Conservation (phyloP, 2,329 filamentous ascomycete species). For the Arthrobotrys iridis region DNA sequence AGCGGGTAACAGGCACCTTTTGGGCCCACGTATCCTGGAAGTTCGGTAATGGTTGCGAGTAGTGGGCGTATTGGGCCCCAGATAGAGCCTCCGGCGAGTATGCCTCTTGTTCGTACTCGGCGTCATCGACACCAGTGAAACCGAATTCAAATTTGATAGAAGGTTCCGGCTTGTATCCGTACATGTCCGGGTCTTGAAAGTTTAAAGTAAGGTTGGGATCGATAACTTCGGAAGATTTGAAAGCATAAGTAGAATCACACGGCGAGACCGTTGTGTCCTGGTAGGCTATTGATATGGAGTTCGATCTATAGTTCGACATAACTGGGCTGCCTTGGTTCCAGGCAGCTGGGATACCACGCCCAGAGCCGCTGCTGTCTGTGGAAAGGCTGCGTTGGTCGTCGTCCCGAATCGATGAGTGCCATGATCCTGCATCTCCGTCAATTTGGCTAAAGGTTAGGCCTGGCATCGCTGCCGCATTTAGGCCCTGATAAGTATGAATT, state of each 20-base stretch:
- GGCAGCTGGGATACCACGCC: neutral
- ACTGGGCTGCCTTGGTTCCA: conserved; percentile 9
- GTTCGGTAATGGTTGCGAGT: neutral
- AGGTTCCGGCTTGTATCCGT: conserved; percentile 25
- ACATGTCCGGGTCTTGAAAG: conserved; percentile 28
- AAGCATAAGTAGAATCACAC: conserved; percentile 10
- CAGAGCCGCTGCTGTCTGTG: conserved; percentile 31
- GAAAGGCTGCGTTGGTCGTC: conserved; percentile 42
- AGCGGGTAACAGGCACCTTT: conserved; percentile 44
- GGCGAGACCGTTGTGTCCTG: conserved; percentile 15
- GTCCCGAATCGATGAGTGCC: conserved; percentile 36
- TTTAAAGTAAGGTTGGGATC: conserved; percentile 49
- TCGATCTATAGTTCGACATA: conserved; percentile 26
- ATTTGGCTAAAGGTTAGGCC: conserved; percentile 21
- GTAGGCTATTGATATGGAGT: conserved; percentile 34
- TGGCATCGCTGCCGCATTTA: conserved; percentile 11
- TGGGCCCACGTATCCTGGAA: conserved; percentile 16
- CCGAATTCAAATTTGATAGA: conserved; percentile 38
- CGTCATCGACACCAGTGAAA: conserved; percentile 8
- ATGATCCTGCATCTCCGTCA: conserved; percentile 35
- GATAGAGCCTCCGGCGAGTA: conserved; percentile 25
- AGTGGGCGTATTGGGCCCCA: conserved; percentile 11
- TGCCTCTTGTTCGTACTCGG: conserved; percentile 34
- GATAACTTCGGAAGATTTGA: conserved; percentile 38
- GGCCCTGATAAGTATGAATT: conserved; percentile 16